phyloP scores from a whole-genome alignment of 805 yeast species.

The Starmerella khaoyaiensis region DNA sequence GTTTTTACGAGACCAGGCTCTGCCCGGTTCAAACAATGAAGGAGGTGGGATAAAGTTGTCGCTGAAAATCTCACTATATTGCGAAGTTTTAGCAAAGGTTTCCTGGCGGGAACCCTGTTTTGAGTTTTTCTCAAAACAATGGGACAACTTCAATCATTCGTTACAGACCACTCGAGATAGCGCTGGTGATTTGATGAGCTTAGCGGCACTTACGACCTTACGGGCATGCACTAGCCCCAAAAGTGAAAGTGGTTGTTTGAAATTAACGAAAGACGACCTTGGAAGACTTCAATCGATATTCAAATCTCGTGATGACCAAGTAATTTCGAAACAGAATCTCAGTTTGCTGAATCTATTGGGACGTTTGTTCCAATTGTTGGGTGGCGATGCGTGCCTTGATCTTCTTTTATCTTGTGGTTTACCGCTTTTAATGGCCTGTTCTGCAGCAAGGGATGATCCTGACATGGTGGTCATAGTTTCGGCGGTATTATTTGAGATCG shows the following conservation, averaged over 20 bases:
- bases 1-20: background rate
- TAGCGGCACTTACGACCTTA: conserved; percentile 2
- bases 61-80: conserved; percentile 5
- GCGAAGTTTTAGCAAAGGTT: conserved; percentile 7
- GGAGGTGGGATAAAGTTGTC: conserved; percentile 15
- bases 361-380: conserved; percentile 41
- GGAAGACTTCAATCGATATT: conserved; percentile 1
- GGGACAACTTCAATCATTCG: conserved; percentile 13
- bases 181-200: conserved; percentile 9
- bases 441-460: conserved; percentile 66
- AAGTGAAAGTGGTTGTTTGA: background rate
- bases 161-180: conserved; percentile 14
- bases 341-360: conserved; percentile 18
- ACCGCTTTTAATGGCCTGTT: conserved; percentile 55
- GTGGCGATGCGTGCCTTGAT: conserved; percentile 41
- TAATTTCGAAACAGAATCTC: conserved; percentile 4
- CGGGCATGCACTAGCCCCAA: background rate
- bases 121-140: background rate
- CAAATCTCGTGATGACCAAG: background rate
- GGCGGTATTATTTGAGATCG: conserved; percentile 34
- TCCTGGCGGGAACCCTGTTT: conserved; percentile 7
- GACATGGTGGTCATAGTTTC: conserved; percentile 38
- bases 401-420: conserved; percentile 41
- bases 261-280: background rate
- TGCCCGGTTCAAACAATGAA: conserved; percentile 6